These are phyloP conservation scores for Phaeolepiota aurea DNA, from an alignment of 768 basidiomycete genomes.

Conservation along the genomic window DNA sequence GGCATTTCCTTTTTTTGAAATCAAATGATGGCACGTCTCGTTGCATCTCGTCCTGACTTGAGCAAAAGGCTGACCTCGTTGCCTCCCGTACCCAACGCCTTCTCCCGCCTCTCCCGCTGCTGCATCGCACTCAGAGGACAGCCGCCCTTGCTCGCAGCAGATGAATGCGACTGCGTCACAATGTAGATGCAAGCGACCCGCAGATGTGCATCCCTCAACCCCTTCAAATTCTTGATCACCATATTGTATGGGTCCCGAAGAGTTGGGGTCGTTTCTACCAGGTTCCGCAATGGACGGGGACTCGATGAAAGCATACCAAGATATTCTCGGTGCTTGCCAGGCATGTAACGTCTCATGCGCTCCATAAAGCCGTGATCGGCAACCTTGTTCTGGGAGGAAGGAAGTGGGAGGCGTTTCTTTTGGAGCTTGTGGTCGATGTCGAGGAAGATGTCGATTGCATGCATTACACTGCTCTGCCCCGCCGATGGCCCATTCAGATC, in stretches of 20 bases:
- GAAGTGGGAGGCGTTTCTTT: conserved; percentile 56
- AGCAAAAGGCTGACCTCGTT: conserved; percentile 75
- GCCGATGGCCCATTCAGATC: conserved; percentile 86
- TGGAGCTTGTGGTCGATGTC: conserved; percentile 84
- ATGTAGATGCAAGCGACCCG: conserved; percentile 83
- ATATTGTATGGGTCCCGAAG: conserved; percentile 72
- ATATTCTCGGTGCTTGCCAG: conserved; percentile 82
- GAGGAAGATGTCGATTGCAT: conserved; percentile 76
- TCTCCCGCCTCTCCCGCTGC: conserved; percentile 32
- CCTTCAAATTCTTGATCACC: conserved; percentile 72
- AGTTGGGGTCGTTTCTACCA: conserved; percentile 47
- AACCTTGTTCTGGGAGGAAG: conserved; percentile 57
- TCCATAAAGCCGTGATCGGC: conserved; percentile 81
- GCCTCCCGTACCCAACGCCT: conserved; percentile 81
- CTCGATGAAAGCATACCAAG: conserved; percentile 55
- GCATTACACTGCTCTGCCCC: conserved; percentile 90
- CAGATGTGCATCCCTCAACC: conserved; percentile 83
- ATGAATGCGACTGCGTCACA: conserved; percentile 71
- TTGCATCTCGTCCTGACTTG: conserved; percentile 88
- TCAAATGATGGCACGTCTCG: conserved; percentile 46
- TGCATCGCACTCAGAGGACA: conserved; percentile 53
- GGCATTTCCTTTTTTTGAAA: neutral
- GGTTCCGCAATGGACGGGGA: conserved; percentile 53
- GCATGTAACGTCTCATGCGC: conserved; percentile 94
- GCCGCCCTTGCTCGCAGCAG: conserved; percentile 32